phyloP scores from a whole-genome alignment of 768 basidiomycete species.

The Auriscalpium microsporum region DNA sequence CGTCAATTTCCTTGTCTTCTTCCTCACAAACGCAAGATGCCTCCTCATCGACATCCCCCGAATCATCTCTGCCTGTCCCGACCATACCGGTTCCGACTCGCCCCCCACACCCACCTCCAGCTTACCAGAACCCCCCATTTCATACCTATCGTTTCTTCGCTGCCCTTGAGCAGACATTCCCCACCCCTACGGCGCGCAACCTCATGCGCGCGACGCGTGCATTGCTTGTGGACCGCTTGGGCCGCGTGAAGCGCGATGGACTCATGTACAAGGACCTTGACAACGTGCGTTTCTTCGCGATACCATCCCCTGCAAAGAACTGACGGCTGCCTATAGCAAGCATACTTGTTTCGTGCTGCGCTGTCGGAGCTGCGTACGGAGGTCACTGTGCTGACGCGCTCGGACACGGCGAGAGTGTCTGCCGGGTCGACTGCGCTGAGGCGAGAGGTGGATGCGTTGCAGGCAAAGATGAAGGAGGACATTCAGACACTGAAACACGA shows the following conservation, averaged over 20 bases:
- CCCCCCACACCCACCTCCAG: constrained; percentile 16
- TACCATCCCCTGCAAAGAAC: background rate
- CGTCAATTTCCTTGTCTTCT: background rate
- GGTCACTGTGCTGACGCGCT: constrained; percentile 70
- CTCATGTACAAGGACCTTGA: constrained; percentile 72
- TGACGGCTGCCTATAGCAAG: constrained; percentile 51
- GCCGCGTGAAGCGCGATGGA: constrained; percentile 62
- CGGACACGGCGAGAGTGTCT: constrained; percentile 78
- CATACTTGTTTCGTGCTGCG: constrained; percentile 91
- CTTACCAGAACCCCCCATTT: constrained; percentile 67
- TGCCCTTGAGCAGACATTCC: constrained; percentile 65
- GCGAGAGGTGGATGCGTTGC: constrained; percentile 77
- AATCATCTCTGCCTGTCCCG: constrained; percentile 4
- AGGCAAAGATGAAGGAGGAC: constrained; percentile 92
- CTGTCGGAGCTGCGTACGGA: constrained; percentile 85
- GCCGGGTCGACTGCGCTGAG: constrained; percentile 68
- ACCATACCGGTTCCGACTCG: background rate
- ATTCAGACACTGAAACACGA: constrained; percentile 85
- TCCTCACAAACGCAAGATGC: background rate
- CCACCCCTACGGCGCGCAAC: constrained; percentile 62
- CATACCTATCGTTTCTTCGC: constrained; percentile 73
- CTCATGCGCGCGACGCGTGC: constrained; percentile 82
- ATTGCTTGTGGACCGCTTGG: constrained; percentile 67
- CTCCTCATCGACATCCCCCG: background rate
- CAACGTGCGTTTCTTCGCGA: constrained; percentile 46